Evolutionary conservation across 176 grass and related monocot genomes (phyloP).

Genomic region (Neostapfia colusana): DNA sequence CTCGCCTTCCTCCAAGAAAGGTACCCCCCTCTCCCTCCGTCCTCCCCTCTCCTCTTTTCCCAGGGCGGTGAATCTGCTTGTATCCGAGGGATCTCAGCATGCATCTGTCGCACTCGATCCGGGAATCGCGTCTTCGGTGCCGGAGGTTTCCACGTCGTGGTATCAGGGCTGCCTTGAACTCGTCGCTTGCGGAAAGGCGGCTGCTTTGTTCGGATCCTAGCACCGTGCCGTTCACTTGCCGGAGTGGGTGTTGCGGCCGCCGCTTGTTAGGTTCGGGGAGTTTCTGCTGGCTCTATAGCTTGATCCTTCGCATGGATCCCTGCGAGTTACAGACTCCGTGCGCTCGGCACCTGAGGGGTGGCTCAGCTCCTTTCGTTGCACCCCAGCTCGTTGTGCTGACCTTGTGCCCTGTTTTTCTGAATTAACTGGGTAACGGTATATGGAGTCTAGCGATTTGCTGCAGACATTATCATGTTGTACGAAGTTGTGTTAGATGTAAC

Average conservation of each 20-base stretch:
- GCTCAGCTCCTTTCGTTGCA: neutral
- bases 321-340: neutral
- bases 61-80: neutral
- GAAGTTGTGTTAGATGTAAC: neutral
- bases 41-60: no score
- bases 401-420: neutral
- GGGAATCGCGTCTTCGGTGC: neutral
- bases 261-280: neutral
- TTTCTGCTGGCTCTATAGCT: neutral
- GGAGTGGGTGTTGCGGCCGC: neutral
- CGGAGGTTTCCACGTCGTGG: neutral
- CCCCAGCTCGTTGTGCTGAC: neutral
- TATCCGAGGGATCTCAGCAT: neutral
- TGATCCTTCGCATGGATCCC: neutral
- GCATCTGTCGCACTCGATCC: neutral
- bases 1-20: slow-evolving; percentile 94
- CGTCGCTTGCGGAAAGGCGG: neutral
- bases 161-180: neutral
- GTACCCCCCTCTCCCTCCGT: slow-evolving; percentile 6
- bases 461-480: neutral
- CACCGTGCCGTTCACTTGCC: neutral
- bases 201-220: neutral
- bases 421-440: neutral
- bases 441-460: neutral
- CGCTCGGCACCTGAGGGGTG: neutral